Base-by-base conservation (phyloP, 805 yeast genomes). In the Hagleromyces aurorensis region DNA sequence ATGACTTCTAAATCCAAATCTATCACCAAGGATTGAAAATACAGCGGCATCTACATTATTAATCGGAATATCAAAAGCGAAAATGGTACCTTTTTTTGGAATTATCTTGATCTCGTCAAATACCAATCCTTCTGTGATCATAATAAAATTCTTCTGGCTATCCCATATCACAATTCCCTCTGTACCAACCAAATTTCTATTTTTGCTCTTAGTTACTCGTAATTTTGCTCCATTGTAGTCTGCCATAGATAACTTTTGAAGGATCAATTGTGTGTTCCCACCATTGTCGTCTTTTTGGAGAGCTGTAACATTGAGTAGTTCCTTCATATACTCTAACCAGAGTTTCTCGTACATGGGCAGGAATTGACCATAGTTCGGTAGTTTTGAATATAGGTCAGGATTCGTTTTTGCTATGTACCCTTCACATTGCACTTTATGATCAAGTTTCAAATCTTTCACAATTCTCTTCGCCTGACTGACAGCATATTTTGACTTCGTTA, bases 161-260 rank as follows among this genome's bases (percentile, higher is more conserved):
- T 86, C 96, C 80, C 91, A 82, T 2, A 83, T 59, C 2, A 86
- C 82, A 4, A 86, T 80, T 0, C 96, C 96, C 21, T 62, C 41
- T 18, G 67, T 44, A 0, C 91, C 93, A 6, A 78, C 64, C 32
- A 71, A 48, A 28, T 72, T 67, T 4, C 65, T 59, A 44, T 78
- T 79, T 13, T 59, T 56, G n/a, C 83, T 64, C 26, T 72, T 68
- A 2, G 64, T 44, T 0, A 86, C 86, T 9, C 64, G 64, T 9
- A 85, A 34, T 23, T 55, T 51, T n/a, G 91, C 71, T 3, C 96
- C 96, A 43, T 78, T 79, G 55, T 70, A 80, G 46, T 86, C 96
- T 2, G 91, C 83, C 37, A 78, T 68, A 1, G 89, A 69, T 22
- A 86, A 57, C 41, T 78, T 75, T n/a, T n/a, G n/a, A n/a, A n/a